Evolutionary conservation across 169 alveolate genomes (phyloP).

Genomic region (Fabrea salina): DNA sequence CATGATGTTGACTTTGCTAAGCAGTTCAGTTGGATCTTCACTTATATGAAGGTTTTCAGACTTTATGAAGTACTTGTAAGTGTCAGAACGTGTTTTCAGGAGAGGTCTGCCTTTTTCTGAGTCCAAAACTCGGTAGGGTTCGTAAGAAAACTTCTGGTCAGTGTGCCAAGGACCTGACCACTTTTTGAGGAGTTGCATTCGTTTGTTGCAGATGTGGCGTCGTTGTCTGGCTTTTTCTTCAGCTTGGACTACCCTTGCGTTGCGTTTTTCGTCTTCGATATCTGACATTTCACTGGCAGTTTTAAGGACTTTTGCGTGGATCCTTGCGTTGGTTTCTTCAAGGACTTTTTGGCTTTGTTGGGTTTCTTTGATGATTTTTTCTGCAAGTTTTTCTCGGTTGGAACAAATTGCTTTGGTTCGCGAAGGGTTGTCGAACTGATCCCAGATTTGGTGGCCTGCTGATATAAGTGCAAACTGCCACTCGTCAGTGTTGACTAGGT

Average conservation of each 20-base stretch:
- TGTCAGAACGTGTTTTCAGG: not conserved
- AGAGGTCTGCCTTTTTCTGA: not conserved
- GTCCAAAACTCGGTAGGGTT: not conserved
- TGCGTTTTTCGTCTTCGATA: not conserved
- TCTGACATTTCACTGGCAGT: not conserved
- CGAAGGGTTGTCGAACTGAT: slow-evolving; percentile 3
- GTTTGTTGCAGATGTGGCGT: not conserved
- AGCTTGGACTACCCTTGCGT: not conserved
- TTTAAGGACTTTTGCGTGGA: not conserved
- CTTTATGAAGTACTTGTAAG: not conserved
- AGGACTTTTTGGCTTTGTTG: not conserved
- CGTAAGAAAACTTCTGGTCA: not conserved
- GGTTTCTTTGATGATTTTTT: not conserved
- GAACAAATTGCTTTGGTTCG: not conserved
- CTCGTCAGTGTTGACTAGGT: not conserved
- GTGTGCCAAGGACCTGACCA: slow-evolving; percentile 22
- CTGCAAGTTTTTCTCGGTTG: slow-evolving; percentile 20
- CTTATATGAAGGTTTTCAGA: no score
- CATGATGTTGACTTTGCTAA: no score
- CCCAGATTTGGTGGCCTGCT: not conserved
- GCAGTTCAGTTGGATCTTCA: no score
- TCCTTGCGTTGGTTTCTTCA: slow-evolving; percentile 16
- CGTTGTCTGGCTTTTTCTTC: slow-evolving; percentile 18
- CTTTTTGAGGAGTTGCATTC: not conserved
- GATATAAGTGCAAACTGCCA: not conserved